These are phyloP conservation scores for Alternaria burnsii DNA, from an alignment of 2,329 filamentous ascomycete species.

Conservation along the genomic window DNA sequence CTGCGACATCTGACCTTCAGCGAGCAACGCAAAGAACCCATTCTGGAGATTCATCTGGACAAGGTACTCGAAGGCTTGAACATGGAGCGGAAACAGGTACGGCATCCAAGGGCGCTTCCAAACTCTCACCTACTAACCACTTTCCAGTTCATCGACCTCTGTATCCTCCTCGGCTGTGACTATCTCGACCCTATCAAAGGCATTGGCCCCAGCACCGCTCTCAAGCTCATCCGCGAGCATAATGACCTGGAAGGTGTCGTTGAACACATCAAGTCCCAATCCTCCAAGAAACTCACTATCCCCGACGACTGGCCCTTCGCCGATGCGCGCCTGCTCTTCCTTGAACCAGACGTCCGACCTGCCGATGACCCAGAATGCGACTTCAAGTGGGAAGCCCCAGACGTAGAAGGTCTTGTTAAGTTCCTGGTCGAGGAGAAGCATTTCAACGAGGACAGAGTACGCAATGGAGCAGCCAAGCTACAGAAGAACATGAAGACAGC, in stretches of 20 bases:
- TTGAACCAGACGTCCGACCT: slow-evolving; percentile 84
- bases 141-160: slow-evolving; percentile 90
- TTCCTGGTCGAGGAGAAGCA: slow-evolving; percentile 94
- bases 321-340: slow-evolving; percentile 91
- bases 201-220: slow-evolving; percentile 87
- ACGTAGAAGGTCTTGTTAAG: slow-evolving; percentile 86
- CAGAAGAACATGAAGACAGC: slow-evolving; percentile 90
- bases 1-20: slow-evolving; percentile 94
- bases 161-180: slow-evolving; percentile 96
- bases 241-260: slow-evolving; percentile 87
- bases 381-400: slow-evolving; percentile 97
- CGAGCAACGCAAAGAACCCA: slow-evolving; percentile 96
- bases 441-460: slow-evolving; percentile 93
- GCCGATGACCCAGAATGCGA: slow-evolving; percentile 89
- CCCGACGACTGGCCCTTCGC: slow-evolving; percentile 97
- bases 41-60: slow-evolving; percentile 90
- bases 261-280: slow-evolving; percentile 77
- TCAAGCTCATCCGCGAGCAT: slow-evolving; percentile 94
- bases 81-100: slow-evolving; percentile 87
- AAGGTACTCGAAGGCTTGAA: slow-evolving; percentile 84
- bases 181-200: slow-evolving; percentile 97
- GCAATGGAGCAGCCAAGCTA: slow-evolving; percentile 77
- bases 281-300: slow-evolving; percentile 73
- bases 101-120: slow-evolving; percentile 21
- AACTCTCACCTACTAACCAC: slow-evolving; percentile 5